Evolutionary conservation across 257 asterid genomes (phyloP), one percentile per base, ranked within the genome.

Genomic region (Solanum okadae): DNA sequence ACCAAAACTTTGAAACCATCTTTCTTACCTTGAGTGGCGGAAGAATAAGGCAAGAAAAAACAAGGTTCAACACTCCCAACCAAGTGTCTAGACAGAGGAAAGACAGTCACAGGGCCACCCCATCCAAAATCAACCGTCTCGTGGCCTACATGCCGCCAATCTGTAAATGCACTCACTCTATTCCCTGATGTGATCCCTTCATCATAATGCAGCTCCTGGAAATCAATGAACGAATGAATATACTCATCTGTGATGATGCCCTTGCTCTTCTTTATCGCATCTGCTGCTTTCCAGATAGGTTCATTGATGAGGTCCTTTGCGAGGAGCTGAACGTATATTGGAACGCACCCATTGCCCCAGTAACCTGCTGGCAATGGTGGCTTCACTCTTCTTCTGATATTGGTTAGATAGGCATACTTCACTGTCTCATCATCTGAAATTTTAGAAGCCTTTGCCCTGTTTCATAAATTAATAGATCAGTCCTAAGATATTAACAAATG

Each of bases 281-380:
- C 92, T 4, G 94, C 94, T 6, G 96, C 94, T 88, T 92, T 90
- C 94, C 95, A 91, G 14, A 94, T 49, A 23, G 97, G 98, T 87
- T 94, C 96, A 84, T 86, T 91, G 34, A 85, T 90, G 81, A 92
- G 90, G 88, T 95, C 95, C 5, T 31, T 89, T 4, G 98, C 97
- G 10, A 91, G 88, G 83, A 92, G 95, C 86, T 93, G 95, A 0
- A 93, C 94, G 87, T 93, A 93, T 94, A 96, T 94, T 5, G 99
- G 98, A 20, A 95, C 98, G 40, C 99, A 96, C 15, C 98, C 95
- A 70, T 96, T 96, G 87, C 99, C 99, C 97, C 97, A 96, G 79
- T 96, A 96, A 33, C 96, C 98, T 4, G 82, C 82, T 2, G 98
- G 98, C 10, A 96, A 87, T 1, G 98, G 91, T 27, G 99, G 98